Evolutionary conservation across 192 early-diverging fungal species (phyloP).

Genomic region (Chytriomyces confervae): DNA sequence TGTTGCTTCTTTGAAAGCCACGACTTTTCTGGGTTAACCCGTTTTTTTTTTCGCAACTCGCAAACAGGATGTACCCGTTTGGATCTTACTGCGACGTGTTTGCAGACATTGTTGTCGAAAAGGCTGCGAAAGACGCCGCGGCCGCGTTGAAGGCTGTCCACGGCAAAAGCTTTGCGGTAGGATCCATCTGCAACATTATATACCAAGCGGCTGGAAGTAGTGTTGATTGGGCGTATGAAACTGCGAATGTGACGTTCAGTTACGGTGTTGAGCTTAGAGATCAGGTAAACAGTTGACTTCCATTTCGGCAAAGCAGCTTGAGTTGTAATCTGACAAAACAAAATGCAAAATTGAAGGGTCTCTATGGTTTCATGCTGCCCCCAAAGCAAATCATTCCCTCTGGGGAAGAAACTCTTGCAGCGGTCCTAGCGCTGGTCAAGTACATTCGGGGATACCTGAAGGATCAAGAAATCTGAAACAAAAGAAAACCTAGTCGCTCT

Average conservation of each 20-base stretch:
- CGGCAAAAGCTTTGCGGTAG: conserved; percentile 59
- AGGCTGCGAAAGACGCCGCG: conserved; percentile 49
- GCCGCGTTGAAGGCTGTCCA: conserved; percentile 64
- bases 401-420: conserved; percentile 39
- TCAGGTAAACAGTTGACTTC: background rate
- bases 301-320: background rate
- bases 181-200: conserved; percentile 66
- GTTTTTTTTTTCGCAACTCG: too few species aligned
- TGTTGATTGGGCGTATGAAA: conserved; percentile 64
- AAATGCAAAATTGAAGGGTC: conserved; percentile 15
- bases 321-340: background rate
- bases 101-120: conserved; percentile 52
- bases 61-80: conserved; percentile 61
- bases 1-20: too few species aligned
- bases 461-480: background rate
- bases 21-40: too few species aligned
- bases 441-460: conserved; percentile 14
- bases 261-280: conserved; percentile 70
- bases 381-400: conserved; percentile 59
- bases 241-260: conserved; percentile 60
- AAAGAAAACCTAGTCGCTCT: background rate
- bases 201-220: conserved; percentile 61
- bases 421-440: conserved; percentile 25
- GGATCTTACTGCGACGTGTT: conserved; percentile 60
- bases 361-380: conserved; percentile 63